phyloP scores from a whole-genome alignment of 1,284 basidiomycete genomes.

The Earliella scabrosa region DNA sequence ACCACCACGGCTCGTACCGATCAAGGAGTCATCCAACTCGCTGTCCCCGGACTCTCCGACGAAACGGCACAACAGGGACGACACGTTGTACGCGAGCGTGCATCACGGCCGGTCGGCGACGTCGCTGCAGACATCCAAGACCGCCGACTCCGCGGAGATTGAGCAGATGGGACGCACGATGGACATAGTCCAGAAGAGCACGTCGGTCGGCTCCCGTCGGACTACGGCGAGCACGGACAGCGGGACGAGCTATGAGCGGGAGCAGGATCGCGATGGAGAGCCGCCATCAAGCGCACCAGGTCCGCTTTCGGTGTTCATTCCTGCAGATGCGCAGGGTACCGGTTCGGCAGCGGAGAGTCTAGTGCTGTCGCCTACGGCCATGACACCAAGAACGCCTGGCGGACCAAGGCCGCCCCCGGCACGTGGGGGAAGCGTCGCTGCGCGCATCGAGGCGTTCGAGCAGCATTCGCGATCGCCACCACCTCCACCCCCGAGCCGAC shows the following conservation, averaged over 20 bases:
- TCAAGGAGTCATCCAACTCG: slow-evolving; percentile 52
- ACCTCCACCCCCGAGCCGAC: slow-evolving; percentile 29
- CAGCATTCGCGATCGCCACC: slow-evolving; percentile 28
- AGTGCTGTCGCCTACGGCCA: slow-evolving; percentile 30
- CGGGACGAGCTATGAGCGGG: slow-evolving; percentile 8
- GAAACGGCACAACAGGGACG: slow-evolving; percentile 11
- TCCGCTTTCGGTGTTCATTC: slow-evolving; percentile 11
- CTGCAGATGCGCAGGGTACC: not conserved
- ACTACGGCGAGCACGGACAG: slow-evolving; percentile 23
- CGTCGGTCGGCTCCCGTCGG: slow-evolving; percentile 32
- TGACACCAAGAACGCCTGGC: slow-evolving; percentile 11
- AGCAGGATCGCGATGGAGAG: not conserved
- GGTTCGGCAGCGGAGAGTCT: not conserved
- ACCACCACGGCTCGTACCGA: slow-evolving; percentile 59
- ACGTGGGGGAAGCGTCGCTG: slow-evolving; percentile 33
- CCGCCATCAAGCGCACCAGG: not conserved
- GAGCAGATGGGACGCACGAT: slow-evolving; percentile 66
- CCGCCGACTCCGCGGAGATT: slow-evolving; percentile 64
- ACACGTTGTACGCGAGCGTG: slow-evolving; percentile 24
- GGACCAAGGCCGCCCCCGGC: slow-evolving; percentile 17
- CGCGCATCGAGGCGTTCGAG: slow-evolving; percentile 46
- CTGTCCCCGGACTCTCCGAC: slow-evolving; percentile 8
- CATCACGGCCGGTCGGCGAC: slow-evolving; percentile 33
- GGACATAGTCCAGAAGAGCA: slow-evolving; percentile 66
- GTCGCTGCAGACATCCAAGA: slow-evolving; percentile 37